These are phyloP conservation scores for Trichaptum fuscoviolaceum DNA, from an alignment of 768 basidiomycete species.

Conservation along the genomic window DNA sequence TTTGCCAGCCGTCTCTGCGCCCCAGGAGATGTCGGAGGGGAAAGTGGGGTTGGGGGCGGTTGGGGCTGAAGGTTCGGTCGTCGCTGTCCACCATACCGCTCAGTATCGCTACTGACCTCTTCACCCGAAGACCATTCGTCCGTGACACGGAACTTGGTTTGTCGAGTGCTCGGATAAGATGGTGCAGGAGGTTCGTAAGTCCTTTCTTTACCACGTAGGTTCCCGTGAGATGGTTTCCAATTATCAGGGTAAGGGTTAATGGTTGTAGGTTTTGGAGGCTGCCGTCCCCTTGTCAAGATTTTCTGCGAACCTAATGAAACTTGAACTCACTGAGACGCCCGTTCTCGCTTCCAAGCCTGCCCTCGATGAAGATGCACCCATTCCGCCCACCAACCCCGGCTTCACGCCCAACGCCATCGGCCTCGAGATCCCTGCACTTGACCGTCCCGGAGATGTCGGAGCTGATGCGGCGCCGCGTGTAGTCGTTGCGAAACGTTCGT, in stretches of 20 bases:
- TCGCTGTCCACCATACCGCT: background rate
- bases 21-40: background rate
- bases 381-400: background rate
- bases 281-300: background rate
- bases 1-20: background rate
- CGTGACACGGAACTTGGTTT: background rate
- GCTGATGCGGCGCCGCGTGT: background rate
- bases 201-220: background rate
- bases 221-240: background rate
- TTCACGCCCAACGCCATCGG: slow-evolving; percentile 19
- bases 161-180: background rate
- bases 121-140: background rate
- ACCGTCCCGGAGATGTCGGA: slow-evolving; percentile 9
- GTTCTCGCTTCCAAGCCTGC: background rate
- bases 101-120: background rate
- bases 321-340: background rate
- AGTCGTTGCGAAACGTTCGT: slow-evolving; percentile 21
- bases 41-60: background rate
- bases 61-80: background rate
- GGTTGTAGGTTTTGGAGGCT: background rate
- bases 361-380: background rate
- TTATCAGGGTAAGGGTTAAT: background rate
- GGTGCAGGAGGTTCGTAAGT: background rate
- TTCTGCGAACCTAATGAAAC: background rate
- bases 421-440: slow-evolving; percentile 19